phyloP scores from a whole-genome alignment of 495 filamentous ascomycete genomes.

The Aspergillus homomorphus region DNA sequence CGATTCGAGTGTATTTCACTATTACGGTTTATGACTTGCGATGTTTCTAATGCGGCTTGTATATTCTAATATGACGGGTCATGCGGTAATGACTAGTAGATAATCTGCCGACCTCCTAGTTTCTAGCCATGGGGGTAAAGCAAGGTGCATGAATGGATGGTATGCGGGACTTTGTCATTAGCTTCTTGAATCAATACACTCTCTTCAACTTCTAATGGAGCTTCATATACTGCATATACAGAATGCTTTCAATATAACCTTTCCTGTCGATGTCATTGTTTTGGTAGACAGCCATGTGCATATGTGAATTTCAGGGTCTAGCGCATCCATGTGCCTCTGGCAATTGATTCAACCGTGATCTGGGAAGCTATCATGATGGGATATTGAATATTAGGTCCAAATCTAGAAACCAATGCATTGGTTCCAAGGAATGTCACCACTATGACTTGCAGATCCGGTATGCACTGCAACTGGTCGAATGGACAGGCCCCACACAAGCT shows the following conservation, averaged over 20 bases:
- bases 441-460: background rate
- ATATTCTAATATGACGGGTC: slow-evolving; percentile 14
- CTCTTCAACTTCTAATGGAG: background rate
- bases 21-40: slow-evolving; percentile 15
- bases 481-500: background rate
- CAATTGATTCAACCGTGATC: too few relatives aligned
- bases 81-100: slow-evolving; percentile 12
- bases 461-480: background rate
- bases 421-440: background rate
- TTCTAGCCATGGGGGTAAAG: background rate
- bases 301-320: too few relatives aligned
- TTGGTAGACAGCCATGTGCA: too few relatives aligned
- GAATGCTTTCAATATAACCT: too few relatives aligned
- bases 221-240: too few relatives aligned
- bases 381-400: background rate
- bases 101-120: slow-evolving; percentile 1
- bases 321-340: too few relatives aligned
- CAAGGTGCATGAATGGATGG: background rate
- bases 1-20: slow-evolving; percentile 1
- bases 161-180: background rate
- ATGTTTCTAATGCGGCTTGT: slow-evolving; percentile 13
- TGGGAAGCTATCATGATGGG: too few relatives aligned
- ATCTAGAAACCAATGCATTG: background rate
- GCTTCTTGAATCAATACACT: background rate
- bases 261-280: too few relatives aligned